Evolutionary conservation across 345 rosid species (phyloP), one percentile per base, ranked within the genome.

Genomic region (Euclidium syriacum): DNA sequence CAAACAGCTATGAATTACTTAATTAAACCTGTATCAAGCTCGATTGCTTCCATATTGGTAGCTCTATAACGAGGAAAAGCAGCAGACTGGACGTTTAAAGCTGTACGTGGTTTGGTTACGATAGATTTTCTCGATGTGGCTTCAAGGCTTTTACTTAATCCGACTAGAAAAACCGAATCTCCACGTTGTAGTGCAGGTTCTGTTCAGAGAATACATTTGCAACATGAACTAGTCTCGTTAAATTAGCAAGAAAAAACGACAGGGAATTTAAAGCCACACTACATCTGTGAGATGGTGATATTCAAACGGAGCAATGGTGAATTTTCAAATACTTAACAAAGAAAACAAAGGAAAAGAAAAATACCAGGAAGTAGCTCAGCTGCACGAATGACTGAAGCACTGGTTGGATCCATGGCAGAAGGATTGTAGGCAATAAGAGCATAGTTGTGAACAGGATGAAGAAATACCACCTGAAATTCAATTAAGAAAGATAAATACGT

Each of bases 11-110:
- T 50, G 58, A 76, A 23, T 38, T 18, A 36, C 73, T 50, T 61
- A n/a, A n/a, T n/a, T 61, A n/a, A n/a, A 85, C 98, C 98, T n/a
- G 96, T 85, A 79, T 88, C 96, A 58, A 91, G 83, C 75, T 91
- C 98, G 67, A 91, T 82, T 27, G 85, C 92, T 80, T 91, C 96
- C 90, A 88, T 91, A 78, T 91, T 92, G 52, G 88, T 86, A 61
- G 98, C 98, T 77, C 96, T 82, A 62, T 92, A 92, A 44, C 94
- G 84, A 16, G 95, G 98, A 82, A 78, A 83, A 70, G 89, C 96
- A 56, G 94, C 98, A 49, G 91, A 92, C 42, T 83, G 81, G 65
- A 86, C 87, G 75, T 83, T 89, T 72, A 89, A 69, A 22, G 96
- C 90, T 42, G 96, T 95, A 81, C 84, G 82, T 27, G 96, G 96